phyloP scores from a whole-genome alignment of 2,329 filamentous ascomycete species.

The Fusarium incarnatum region DNA sequence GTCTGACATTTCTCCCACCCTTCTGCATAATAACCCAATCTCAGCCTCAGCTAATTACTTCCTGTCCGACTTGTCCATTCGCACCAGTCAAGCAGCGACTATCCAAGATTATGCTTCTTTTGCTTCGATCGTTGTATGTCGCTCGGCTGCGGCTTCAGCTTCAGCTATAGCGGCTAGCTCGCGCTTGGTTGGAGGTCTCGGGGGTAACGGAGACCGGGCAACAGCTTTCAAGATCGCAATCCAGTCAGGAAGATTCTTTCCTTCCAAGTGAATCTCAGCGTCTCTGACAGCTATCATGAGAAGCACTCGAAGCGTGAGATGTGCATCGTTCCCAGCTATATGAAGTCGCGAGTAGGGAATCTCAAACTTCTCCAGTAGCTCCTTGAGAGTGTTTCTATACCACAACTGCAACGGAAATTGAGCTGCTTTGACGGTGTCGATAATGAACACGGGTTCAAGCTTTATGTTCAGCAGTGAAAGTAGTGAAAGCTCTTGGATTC shows the following conservation, averaged over 20 bases:
- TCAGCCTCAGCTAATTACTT: neutral
- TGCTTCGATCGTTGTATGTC: neutral
- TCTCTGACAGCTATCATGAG: constrained; percentile 18
- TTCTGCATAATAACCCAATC: neutral
- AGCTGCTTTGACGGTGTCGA: constrained; percentile 45
- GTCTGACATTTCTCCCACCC: neutral
- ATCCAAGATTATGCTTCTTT: neutral
- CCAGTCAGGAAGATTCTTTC: constrained; percentile 5
- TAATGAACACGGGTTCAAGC: constrained; percentile 32
- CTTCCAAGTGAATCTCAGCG: neutral
- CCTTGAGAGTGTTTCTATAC: constrained; percentile 39
- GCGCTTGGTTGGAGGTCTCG: neutral
- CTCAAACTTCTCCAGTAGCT: constrained; percentile 34
- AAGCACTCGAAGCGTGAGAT: constrained; percentile 34
- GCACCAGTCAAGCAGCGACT: neutral
- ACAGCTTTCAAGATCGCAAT: constrained; percentile 5
- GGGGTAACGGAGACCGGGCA: neutral
- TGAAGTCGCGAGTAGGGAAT: constrained; percentile 39
- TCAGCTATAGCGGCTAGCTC: neutral
- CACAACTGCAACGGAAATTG: constrained; percentile 42
- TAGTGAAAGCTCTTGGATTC: constrained; percentile 12
- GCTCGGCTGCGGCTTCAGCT: neutral
- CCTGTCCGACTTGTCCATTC: neutral
- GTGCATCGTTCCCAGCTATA: constrained; percentile 44
- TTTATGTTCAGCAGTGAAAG: constrained; percentile 29